A percentile compares a stretch with the other conserved stretches of the same genome.
Conservation (phyloP, 495 filamentous ascomycete genomes). For the Neurospora sp. region DNA sequence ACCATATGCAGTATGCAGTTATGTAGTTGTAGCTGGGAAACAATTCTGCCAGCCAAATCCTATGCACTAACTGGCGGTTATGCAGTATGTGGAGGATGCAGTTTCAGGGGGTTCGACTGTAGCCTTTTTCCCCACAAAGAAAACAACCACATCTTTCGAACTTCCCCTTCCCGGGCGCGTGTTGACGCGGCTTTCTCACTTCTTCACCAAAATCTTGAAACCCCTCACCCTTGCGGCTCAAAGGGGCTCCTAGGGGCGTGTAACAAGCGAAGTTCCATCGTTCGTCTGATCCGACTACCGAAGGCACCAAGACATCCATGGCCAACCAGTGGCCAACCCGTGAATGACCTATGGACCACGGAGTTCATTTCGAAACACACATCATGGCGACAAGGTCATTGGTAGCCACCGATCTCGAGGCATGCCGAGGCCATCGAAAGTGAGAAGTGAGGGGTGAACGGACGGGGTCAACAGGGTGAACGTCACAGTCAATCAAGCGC, state of each 20-base stretch:
- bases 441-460: background rate
- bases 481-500: background rate
- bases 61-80: too few species aligned
- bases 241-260: constrained; percentile 3
- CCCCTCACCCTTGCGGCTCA: constrained; percentile 17
- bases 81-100: too few species aligned
- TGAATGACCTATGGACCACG: background rate
- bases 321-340: background rate
- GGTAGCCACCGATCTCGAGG: background rate
- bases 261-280: constrained; percentile 24
- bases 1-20: too few species aligned
- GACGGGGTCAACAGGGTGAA: background rate
- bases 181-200: background rate
- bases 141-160: background rate
- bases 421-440: background rate
- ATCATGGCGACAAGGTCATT: background rate
- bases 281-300: constrained; percentile 23
- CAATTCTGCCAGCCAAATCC: too few species aligned
- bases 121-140: background rate
- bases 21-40: too few species aligned
- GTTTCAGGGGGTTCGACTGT: too few species aligned
- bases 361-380: background rate
- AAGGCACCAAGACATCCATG: background rate
- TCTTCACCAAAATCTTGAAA: background rate
- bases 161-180: background rate